Evolutionary conservation across 2,329 filamentous ascomycete genomes (phyloP).

Genomic region (Monosporascus sp.): DNA sequence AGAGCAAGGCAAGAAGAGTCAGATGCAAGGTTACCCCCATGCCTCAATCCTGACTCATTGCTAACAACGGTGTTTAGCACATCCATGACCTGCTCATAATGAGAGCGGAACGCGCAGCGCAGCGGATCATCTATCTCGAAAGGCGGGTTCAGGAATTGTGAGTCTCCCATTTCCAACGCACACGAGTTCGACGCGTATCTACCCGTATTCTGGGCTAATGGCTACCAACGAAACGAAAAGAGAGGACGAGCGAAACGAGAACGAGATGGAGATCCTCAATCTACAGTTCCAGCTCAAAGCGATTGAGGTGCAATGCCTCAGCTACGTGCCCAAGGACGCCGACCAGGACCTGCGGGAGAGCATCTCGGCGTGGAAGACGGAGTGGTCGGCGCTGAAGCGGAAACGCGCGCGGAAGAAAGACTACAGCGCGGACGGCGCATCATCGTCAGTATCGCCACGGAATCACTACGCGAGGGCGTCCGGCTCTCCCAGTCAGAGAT

Average conservation of each 20-base stretch:
- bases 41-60: conserved; percentile 3
- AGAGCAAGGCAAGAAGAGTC: conserved; percentile 54
- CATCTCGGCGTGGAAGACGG: conserved; percentile 57
- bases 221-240: conserved; percentile 26
- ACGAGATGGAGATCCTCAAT: conserved; percentile 56
- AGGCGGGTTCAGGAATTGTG: conserved; percentile 54
- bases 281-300: conserved; percentile 58
- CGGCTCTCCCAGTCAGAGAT: not conserved
- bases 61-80: conserved; percentile 38
- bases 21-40: conserved; percentile 36
- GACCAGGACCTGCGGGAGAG: conserved; percentile 54
- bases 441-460: not conserved
- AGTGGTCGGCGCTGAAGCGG: conserved; percentile 49
- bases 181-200: conserved; percentile 5
- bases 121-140: conserved; percentile 56
- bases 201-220: conserved; percentile 5
- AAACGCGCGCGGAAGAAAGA: conserved; percentile 30
- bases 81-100: conserved; percentile 57
- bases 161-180: conserved; percentile 16
- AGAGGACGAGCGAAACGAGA: conserved; percentile 50
- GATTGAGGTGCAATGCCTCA: conserved; percentile 53
- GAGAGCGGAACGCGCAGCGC: conserved; percentile 51
- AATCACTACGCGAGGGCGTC: not conserved
- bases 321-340: conserved; percentile 40
- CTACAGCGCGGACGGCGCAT: conserved; percentile 1